Conservation (phyloP, 768 basidiomycete genomes). For the Baorangia bicolor region DNA sequence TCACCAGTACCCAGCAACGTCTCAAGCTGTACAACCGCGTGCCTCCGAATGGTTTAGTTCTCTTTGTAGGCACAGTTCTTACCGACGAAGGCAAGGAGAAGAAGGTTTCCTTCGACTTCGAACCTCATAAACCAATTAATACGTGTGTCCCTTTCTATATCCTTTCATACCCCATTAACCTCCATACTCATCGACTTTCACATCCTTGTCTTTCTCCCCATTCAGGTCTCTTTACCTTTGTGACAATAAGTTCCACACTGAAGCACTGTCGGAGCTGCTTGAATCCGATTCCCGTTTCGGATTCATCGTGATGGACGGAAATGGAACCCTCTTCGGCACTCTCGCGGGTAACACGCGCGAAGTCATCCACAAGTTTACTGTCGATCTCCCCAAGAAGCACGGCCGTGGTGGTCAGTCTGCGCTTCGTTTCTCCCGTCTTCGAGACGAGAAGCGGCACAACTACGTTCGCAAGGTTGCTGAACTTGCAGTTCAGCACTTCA, state of each 20-base stretch:
- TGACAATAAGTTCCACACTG: conserved; percentile 99
- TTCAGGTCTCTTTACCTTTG: conserved; percentile 93
- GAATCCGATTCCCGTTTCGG: conserved; percentile 98
- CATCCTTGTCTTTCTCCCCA: not conserved
- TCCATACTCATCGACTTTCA: not conserved
- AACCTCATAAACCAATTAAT: conserved; percentile 98
- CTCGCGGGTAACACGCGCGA: conserved; percentile 97
- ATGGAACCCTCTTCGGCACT: conserved; percentile 94
- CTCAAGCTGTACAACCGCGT: conserved; percentile 96
- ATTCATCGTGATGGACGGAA: conserved; percentile 99
- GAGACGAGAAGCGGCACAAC: conserved; percentile 99
- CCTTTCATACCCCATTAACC: not conserved
- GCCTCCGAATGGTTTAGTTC: conserved; percentile 93
- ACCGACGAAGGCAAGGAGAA: conserved; percentile 99
- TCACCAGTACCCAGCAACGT: conserved; percentile 96
- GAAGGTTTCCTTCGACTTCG: conserved; percentile 98
- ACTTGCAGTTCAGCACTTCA: conserved; percentile 95
- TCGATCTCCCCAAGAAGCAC: conserved; percentile 99
- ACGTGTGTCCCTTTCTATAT: conserved; percentile 57
- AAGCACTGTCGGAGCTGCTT: conserved; percentile 92
- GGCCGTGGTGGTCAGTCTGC: conserved; percentile 99
- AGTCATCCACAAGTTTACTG: conserved; percentile 96
- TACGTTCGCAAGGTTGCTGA: conserved; percentile 99
- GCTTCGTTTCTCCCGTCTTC: conserved; percentile 97
- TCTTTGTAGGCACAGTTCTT: conserved; percentile 97